Evolutionary conservation across 305 asterid genomes (phyloP).

Genomic region (Fraxinus greggii): DNA sequence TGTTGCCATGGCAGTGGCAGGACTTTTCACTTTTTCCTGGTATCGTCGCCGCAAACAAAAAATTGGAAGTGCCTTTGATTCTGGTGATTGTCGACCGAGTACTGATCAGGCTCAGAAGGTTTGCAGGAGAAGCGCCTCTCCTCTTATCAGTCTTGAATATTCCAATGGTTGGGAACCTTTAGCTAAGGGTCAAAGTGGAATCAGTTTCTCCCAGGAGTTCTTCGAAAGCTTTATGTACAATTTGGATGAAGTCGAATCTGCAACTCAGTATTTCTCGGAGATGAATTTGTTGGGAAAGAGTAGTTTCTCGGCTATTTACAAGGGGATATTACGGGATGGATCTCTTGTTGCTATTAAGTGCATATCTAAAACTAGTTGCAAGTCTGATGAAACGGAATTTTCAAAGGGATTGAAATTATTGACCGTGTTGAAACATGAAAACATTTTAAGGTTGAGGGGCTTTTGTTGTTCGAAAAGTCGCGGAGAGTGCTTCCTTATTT

Average conservation of each 20-base stretch:
- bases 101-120: slow-evolving; percentile 60
- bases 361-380: slow-evolving; percentile 88
- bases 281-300: slow-evolving; percentile 76
- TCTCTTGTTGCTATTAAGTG: slow-evolving; percentile 79
- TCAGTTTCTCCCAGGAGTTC: slow-evolving; percentile 72
- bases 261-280: slow-evolving; percentile 81
- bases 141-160: slow-evolving; percentile 80
- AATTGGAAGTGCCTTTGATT: slow-evolving; percentile 62
- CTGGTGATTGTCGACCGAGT: slow-evolving; percentile 56
- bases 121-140: slow-evolving; percentile 66
- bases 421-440: slow-evolving; percentile 75
- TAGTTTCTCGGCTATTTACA: slow-evolving; percentile 70
- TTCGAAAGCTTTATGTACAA: slow-evolving; percentile 77
- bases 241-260: slow-evolving; percentile 86
- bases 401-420: slow-evolving; percentile 67
- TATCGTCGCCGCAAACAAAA: slow-evolving; percentile 72
- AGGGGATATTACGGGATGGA: slow-evolving; percentile 76
- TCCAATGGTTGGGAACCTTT: slow-evolving; percentile 88
- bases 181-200: slow-evolving; percentile 47
- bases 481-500: slow-evolving; percentile 90
- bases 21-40: slow-evolving; percentile 60
- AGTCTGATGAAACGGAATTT: slow-evolving; percentile 76
- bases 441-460: slow-evolving; percentile 79
- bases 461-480: slow-evolving; percentile 90
- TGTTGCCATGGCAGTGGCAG: slow-evolving; percentile 37